Percentiles rank a stretch among this genome's conserved stretches.
Evolutionary conservation across 106 monocot genomes (phyloP).

Genomic region (Dendrobium huoshanense): DNA sequence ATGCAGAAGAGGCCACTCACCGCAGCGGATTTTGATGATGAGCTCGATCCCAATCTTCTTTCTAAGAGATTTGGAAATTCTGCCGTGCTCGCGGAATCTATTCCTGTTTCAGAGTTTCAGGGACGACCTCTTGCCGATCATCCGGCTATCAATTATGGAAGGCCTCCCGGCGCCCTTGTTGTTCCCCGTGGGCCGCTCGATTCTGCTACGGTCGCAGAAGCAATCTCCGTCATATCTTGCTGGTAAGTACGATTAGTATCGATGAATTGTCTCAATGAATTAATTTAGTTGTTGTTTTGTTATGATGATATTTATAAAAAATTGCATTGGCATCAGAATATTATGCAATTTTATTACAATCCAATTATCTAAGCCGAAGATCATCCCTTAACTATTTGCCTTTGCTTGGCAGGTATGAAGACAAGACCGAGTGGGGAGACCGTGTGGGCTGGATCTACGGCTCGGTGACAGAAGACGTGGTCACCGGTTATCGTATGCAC

Average conservation of each 20-base stretch:
- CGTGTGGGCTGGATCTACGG: constrained; percentile 44
- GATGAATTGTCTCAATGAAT: too few species aligned
- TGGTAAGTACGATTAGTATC: constrained; percentile 16
- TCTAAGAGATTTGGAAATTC: constrained; percentile 58
- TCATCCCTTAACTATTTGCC: background rate
- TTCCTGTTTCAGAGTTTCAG: constrained; percentile 45
- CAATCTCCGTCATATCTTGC: constrained; percentile 67
- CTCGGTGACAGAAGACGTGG: constrained; percentile 62
- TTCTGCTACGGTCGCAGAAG: constrained; percentile 45
- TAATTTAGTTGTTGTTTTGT: too few species aligned
- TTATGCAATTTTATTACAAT: too few species aligned
- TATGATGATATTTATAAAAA: background rate
- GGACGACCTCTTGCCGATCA: constrained; percentile 59
- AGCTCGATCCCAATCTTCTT: constrained; percentile 17
- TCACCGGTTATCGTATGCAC: constrained; percentile 79
- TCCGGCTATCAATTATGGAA: constrained; percentile 45
- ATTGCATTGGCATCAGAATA: too few species aligned
- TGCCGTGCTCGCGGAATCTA: constrained; percentile 43
- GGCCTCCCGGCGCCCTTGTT: constrained; percentile 44
- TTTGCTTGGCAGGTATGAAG: constrained; percentile 41
- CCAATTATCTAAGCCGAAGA: too few species aligned
- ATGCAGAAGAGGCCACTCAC: constrained; percentile 22
- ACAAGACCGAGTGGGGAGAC: constrained; percentile 68
- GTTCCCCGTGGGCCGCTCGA: constrained; percentile 41
- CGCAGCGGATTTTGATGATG: constrained; percentile 26